Evolutionary conservation across 352 stramenopile species (phyloP).

Genomic region (Thalassiosira livingstoniorum): DNA sequence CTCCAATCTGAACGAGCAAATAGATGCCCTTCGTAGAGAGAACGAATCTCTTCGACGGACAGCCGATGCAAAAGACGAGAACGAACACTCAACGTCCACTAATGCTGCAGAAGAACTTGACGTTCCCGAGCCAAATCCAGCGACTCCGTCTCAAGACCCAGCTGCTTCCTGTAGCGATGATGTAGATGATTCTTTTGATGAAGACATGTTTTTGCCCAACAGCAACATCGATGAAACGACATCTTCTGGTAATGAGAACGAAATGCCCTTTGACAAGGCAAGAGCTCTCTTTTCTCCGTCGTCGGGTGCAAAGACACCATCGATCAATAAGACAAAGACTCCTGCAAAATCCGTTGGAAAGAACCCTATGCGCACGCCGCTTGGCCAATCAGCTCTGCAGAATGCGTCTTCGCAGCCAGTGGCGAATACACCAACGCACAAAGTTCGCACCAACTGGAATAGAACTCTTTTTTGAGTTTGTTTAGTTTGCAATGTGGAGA

Average conservation of each 20-base stretch:
- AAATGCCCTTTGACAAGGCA: constrained; percentile 38
- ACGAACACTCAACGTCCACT: no score
- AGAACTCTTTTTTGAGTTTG: no score
- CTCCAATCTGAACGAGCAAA: not conserved
- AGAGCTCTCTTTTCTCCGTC: constrained; percentile 27
- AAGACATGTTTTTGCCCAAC: constrained; percentile 51
- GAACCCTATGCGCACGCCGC: constrained; percentile 15
- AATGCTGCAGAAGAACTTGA: not conserved
- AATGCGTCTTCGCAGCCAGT: constrained; percentile 14
- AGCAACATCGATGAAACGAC: no score
- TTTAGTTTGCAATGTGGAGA: not conserved
- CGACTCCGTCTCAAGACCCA: not conserved
- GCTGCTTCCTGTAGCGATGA: not conserved
- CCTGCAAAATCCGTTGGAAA: no score
- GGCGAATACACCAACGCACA: not conserved
- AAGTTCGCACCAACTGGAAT: constrained; percentile 13
- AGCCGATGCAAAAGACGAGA: not conserved
- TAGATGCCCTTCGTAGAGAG: not conserved
- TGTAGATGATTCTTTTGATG: constrained; percentile 48
- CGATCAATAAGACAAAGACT: constrained; percentile 11
- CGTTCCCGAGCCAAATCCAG: not conserved
- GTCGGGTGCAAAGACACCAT: not conserved
- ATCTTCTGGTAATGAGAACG: constrained; percentile 32
- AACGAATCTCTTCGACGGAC: not conserved
- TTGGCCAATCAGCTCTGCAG: constrained; percentile 14